A percentile compares a stretch with the other conserved stretches of the same genome.
Evolutionary conservation across 208 protist genomes (phyloP).

Genomic region (Wallacemonas collosoma): DNA sequence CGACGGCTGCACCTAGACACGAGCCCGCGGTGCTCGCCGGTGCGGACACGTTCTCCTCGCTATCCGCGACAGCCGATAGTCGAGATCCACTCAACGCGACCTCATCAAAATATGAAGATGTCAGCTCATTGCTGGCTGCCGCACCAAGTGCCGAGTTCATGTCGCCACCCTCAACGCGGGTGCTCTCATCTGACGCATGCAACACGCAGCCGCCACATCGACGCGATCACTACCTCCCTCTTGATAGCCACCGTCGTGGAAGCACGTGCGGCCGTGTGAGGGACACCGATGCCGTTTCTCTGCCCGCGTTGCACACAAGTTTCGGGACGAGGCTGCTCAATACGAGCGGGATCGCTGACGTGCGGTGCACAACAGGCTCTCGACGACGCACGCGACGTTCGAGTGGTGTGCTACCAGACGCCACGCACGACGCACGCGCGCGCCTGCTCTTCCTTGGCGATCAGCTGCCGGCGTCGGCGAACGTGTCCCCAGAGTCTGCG

Average conservation of each 20-base stretch:
- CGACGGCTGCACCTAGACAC: no score
- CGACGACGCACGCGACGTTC: not conserved
- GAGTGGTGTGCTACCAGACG: not conserved
- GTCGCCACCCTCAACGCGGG: no score
- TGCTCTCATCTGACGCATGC: no score
- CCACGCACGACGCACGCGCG: not conserved
- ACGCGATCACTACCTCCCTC: not conserved
- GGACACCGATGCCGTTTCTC: not conserved
- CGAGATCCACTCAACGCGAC: not conserved
- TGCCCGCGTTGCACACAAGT: no score
- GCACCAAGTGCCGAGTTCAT: no score
- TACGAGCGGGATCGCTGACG: not conserved
- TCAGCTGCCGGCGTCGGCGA: not conserved
- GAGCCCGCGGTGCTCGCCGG: no score
- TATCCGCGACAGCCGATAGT: not conserved
- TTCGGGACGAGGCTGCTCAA: no score
- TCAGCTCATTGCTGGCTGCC: not conserved
- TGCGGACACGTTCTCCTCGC: not conserved
- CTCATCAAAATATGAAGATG: not conserved
- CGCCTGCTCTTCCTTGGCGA: conserved; percentile 15
- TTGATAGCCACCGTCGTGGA: not conserved
- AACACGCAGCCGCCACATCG: not conserved
- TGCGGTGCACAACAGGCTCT: not conserved
- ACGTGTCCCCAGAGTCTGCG: not conserved
- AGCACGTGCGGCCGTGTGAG: not conserved